Base-by-base conservation (phyloP, 1,284 basidiomycete species). In the Sporisorium iseilematis-ciliati region DNA sequence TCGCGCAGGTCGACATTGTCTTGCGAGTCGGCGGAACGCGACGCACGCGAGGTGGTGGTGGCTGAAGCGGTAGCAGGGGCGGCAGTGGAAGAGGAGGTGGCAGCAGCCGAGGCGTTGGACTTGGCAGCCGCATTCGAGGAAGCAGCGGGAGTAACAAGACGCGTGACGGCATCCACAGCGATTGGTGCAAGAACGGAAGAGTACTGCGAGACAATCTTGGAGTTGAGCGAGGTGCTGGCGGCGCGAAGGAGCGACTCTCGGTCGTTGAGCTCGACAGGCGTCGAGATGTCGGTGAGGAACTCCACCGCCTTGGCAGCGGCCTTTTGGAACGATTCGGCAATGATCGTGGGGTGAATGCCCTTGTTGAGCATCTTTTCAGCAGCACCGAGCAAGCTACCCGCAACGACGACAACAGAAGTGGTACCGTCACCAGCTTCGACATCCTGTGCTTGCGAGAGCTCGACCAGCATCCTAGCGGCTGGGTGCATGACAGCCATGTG, bases 191-290 rank as follows among this genome's bases (percentile, higher is more conserved):
- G 90, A 41, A 93, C 94, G 11, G 95, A 93, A 4, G 97, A 99
- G 87, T 98, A 99, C 89, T 99, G 97, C 20, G 96, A 98, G 50
- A 99, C 97, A 80, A 99, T 97, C 94, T 98, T 99, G 60, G 96
- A 99, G 87, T 97, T 98, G 56, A 99, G 88, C 62, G 93, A 94
- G 0, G 97, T 99, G 82, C 92, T 94, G 6, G 97, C 97, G 21
- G 95, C 97, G 54, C 94, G 91, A 20, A 98, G 87, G 8, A 99
- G 89, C 65, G 90, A 92, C 48, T 92, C 90, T 77, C 91, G 91
- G 87, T 99, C 97, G 71, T 90, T 91, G 60, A 99, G 88, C 86
- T 98, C 93, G 59, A 99, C 92, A 0, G 96, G 95, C 3, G 92
- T 92, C 5, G 94, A 94, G 75, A 99, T 92, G 78, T 97, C 95